phyloP scores from a whole-genome alignment of 2,329 filamentous ascomycete genomes.

The Alternaria brassicicola region DNA sequence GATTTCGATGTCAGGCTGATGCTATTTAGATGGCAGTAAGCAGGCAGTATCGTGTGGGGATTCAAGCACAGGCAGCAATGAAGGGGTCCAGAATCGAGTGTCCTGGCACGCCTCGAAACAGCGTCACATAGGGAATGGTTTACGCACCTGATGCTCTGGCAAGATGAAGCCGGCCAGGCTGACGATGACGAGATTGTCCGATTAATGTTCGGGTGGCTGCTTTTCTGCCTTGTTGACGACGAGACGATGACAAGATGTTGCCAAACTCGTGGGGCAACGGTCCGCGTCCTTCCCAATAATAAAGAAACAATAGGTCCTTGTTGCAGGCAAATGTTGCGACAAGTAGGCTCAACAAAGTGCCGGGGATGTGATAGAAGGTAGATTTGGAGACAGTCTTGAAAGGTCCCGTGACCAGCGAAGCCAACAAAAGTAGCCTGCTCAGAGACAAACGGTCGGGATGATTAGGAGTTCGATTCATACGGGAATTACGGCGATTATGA shows the following conservation, averaged over 20 bases:
- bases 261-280: constrained; percentile 22
- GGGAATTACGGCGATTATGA: constrained; percentile 47
- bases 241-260: constrained; percentile 19
- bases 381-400: constrained; percentile 32
- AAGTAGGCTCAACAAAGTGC: constrained; percentile 24
- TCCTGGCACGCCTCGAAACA: constrained; percentile 17
- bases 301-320: constrained; percentile 29
- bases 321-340: constrained; percentile 33
- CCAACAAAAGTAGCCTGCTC: constrained; percentile 34
- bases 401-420: constrained; percentile 40
- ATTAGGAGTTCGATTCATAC: constrained; percentile 47
- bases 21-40: constrained; percentile 30
- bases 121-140: constrained; percentile 12
- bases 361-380: constrained; percentile 23
- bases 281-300: constrained; percentile 21
- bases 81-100: constrained; percentile 21
- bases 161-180: constrained; percentile 47
- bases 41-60: constrained; percentile 35
- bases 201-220: constrained; percentile 4
- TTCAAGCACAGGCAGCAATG: constrained; percentile 38
- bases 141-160: constrained; percentile 46
- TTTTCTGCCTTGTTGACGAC: constrained; percentile 21
- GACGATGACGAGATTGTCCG: constrained; percentile 35
- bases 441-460: constrained; percentile 44
- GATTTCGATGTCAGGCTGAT: constrained; percentile 43